Base-by-base conservation (phyloP, 768 basidiomycete species). In the Mycena epipterygia region DNA sequence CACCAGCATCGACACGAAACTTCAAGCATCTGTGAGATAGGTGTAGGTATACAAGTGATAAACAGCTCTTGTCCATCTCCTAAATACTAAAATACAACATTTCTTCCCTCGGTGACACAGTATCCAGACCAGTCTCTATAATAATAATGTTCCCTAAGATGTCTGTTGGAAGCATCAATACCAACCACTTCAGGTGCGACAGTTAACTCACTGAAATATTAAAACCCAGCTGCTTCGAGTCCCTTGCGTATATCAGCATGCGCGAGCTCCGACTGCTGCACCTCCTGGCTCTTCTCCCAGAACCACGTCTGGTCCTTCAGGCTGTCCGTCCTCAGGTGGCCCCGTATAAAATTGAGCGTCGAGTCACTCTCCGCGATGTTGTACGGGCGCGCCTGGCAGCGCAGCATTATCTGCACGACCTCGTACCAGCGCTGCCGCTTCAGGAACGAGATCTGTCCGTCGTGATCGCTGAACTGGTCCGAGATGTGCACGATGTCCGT, bases 161-260 rank as follows among this genome's bases (percentile, higher is more conserved):
- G 7, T 52, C 35, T 53, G 27, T 35, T 17, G 23, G 27, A 35
- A 30, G 21, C n/a, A 17, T 51, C 29, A 30, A 19, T 32, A 12
- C 32, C 8, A 5, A 33, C 21, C 29, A 12, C 52, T 19, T n/a
- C n/a, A 30, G 30, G 19, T 19, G 51, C 30, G 19, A 9, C 25
- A 5, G 21, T 30, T 23, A 48, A 56, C 51, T 46, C 49, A 74
- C 68, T 51, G 23, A 52, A 48, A 60, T 79, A 44, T 80, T 78
- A 92, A 75, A 93, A 92, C 11, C 91, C 91, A 53, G 91, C 90
- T 32, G 87, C 88, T 79, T 91, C 89, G 46, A 92, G 79, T n/a
- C 90, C 90, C 75, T 86, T 90, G 73, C 89, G 83, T 64, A 92
- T 89, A 76, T 92, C 90, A 33, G 89, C 89, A 77, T 91, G 86